Percentiles rank a stretch among this genome's conserved stretches.
Conservation (phyloP, 2,329 filamentous ascomycete genomes). For the Sporothrix phasma region DNA sequence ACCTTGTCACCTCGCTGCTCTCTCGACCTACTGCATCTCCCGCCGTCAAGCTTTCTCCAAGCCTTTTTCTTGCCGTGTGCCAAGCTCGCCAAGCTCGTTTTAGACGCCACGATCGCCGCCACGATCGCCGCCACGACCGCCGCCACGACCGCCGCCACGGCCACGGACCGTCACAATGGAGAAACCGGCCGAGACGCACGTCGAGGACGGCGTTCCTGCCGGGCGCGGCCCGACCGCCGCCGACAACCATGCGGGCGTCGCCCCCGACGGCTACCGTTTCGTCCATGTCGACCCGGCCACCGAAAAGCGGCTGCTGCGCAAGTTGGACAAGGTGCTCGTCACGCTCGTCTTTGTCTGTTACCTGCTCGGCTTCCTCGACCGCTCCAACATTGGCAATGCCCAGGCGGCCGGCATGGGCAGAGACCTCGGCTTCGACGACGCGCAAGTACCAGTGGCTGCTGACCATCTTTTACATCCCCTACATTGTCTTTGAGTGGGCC, state of each 20-base stretch:
- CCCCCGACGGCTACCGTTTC: slow-evolving; percentile 8
- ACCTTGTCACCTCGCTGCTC: too few relatives aligned
- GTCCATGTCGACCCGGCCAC: slow-evolving; percentile 23
- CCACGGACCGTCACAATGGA: slow-evolving; percentile 4
- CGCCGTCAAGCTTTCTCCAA: too few relatives aligned
- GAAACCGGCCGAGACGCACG: slow-evolving; percentile 1
- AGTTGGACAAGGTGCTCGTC: slow-evolving; percentile 27
- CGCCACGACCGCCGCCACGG: too few relatives aligned
- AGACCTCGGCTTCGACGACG: slow-evolving; percentile 29
- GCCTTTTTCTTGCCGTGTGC: neutral
- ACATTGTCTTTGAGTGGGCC: slow-evolving; percentile 34
- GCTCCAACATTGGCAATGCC: slow-evolving; percentile 23
- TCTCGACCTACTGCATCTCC: too few relatives aligned
- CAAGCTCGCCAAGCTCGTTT: neutral
- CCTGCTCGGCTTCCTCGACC: slow-evolving; percentile 21
- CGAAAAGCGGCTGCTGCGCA: slow-evolving; percentile 28
- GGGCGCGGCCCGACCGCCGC: neutral
- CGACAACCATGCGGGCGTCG: neutral
- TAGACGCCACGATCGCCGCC: too few relatives aligned
- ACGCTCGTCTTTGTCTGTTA: slow-evolving; percentile 26
- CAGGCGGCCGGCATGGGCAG: slow-evolving; percentile 23
- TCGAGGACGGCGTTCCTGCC: neutral
- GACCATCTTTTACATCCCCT: slow-evolving; percentile 37
- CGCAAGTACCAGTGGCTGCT: slow-evolving; percentile 35
- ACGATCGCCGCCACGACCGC: too few relatives aligned